Evolutionary conservation across 108 stramenopile genomes (phyloP).

Genomic region (Parmales sp.): DNA sequence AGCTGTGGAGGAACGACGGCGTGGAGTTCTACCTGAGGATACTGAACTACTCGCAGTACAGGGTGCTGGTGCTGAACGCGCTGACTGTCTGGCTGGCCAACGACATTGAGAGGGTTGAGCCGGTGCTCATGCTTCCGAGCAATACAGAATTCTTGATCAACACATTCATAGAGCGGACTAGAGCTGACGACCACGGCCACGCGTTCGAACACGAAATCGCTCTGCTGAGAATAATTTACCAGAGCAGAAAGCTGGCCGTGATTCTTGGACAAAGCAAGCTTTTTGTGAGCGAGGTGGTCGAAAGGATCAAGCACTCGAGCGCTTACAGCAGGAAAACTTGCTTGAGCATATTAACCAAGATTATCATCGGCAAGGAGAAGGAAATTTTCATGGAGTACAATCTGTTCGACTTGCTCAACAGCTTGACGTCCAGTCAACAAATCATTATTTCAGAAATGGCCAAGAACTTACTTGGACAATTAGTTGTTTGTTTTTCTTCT

Average conservation of each 20-base stretch:
- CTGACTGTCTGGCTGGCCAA: slow-evolving; percentile 6
- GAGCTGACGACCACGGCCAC: background rate
- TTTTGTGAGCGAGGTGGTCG: background rate
- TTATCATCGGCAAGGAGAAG: too few species aligned
- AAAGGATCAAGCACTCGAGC: background rate
- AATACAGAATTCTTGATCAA: slow-evolving; percentile 6
- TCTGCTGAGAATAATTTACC: background rate
- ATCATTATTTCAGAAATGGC: background rate
- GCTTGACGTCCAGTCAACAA: background rate
- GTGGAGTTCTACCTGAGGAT: slow-evolving; percentile 3
- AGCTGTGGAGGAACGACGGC: slow-evolving; percentile 5
- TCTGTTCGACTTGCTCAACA: background rate
- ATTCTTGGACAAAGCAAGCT: slow-evolving; percentile 1
- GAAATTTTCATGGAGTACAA: background rate
- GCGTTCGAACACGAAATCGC: background rate
- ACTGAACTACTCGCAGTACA: background rate
- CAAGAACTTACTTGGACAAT: background rate
- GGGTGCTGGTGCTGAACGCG: background rate
- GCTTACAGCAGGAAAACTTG: background rate
- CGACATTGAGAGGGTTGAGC: slow-evolving; percentile 3
- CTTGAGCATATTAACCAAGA: slow-evolving; percentile 6
- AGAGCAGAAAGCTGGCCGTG: background rate
- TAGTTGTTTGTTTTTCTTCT: background rate
- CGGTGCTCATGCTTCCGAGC: slow-evolving; percentile 1
- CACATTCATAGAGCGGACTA: background rate